Base-by-base conservation (phyloP, 331 rosid genomes). In the Phaseolus coccineus region DNA sequence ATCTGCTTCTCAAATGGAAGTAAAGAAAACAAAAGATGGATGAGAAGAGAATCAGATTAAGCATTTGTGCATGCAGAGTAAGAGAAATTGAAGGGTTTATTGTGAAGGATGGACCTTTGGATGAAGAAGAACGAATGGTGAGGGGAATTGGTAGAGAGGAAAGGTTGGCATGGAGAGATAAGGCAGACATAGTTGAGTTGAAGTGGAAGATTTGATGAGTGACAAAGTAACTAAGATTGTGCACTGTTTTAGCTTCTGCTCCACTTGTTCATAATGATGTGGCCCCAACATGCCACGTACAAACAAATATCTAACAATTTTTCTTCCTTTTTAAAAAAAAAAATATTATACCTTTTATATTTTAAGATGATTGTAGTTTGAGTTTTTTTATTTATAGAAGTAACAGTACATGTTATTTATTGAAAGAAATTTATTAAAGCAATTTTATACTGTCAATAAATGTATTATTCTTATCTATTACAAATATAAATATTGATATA, bases 91-190 rank as follows among this genome's bases (percentile, higher is more conserved):
- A 4, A 31, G 51, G 48, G 59, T 16, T 19, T 11, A 25, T 44
- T 47, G 14, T 19, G 9, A 44, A 1, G 33, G 31, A 13, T 10
- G 27, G 42, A 91, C 97, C 96, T 77, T 87, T 83, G 69, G 92
- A 81, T 35, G 97, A 85, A 59, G 91, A 78, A 55, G 91, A 88
- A 79, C 85, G 80, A 47, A 87, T 51, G 58, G 94, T 72, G 74
- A 89, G 53, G 4, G 83, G 53, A 9, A 87, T 77, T 19, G 85
- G 93, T 77, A 83, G 67, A 0, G 87, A 85, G 8, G 84, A 74
- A 86, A 86, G 84, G 51, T 82, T 91, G 86, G 87, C 80, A 80
- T 74, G 1, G 75, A 88, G 67, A 16, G 72, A 66, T 66, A 66
- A 66, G 81, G 84, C 76, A 59, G 84, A 59, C 98, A 94, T 91